Base-by-base conservation (phyloP, 1,284 basidiomycete species). In the Sutorius eximius region DNA sequence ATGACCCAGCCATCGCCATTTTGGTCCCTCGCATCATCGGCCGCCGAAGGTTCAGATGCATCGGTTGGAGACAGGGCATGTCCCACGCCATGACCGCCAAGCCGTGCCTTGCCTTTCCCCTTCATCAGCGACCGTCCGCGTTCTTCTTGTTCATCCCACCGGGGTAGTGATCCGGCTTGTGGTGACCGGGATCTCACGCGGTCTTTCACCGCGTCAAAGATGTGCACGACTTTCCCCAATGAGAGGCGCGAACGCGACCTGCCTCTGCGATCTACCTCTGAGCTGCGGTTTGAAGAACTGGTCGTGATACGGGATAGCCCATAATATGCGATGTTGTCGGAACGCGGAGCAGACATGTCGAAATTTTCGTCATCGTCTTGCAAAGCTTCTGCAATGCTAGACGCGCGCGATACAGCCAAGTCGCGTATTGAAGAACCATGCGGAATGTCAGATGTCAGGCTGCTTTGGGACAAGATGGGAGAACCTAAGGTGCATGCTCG, bases 1-100 rank as follows among this genome's bases (percentile, higher is more conserved):
- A 97, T 89, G 64, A 89, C 90, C 90, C 93, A 98, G 12, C 86
- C 84, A 59, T 83, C 73, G 51, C 79, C 75, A n/a, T 74, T 73
- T 68, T 77, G 78, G 18, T 72, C 67, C 16, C 55, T 56, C 38
- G 20, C 53, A 47, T 29, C 61, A 36, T 83, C 80, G 22, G 81
- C 79, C 44, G 65, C 65, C 52, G 49, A 41, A 36, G 33, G 20
- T 33, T 60, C 58, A 7, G 45, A n/a, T 40, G 7, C 24, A 18
- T 45, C 43, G n/a, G 55, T 54, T 18, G 41, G 52, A 46, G 56
- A 49, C 18, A 44, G 13, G 3, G 22, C 30, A 12, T 13, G 46
- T 18, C 12, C 22, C 29, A 47, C 33, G 4, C 30, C 46, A 24
- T 49, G 30, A 2, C 40, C 18, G 33, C 36, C 24, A 32, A 42